Conservation (phyloP, 1,139 yeast genomes). For the Petasospora fabianii region DNA sequence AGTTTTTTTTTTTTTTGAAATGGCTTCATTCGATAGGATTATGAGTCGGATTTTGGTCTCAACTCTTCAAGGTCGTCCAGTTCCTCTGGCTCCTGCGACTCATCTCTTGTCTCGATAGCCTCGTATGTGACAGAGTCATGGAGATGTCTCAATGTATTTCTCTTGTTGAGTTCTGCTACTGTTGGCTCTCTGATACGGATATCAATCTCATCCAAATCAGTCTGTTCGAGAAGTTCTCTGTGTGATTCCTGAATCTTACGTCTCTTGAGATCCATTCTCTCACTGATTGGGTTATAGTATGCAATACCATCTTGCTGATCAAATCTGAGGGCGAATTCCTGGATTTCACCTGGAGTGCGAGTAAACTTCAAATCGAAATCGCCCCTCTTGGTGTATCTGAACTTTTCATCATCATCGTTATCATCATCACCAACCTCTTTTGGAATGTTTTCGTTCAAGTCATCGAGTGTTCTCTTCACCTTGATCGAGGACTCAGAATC, state of each 20-base stretch:
- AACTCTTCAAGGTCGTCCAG: slow-evolving; percentile 14
- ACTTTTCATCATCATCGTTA: slow-evolving; percentile 43
- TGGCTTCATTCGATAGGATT: no score
- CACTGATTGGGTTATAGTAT: slow-evolving; percentile 72
- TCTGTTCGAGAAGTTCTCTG: slow-evolving; percentile 47
- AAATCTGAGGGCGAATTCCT: slow-evolving; percentile 54
- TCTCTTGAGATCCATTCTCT: slow-evolving; percentile 77
- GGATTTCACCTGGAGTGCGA: slow-evolving; percentile 37
- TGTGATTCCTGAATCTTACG: slow-evolving; percentile 62
- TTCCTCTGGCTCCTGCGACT: slow-evolving; percentile 15
- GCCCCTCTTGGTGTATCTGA: slow-evolving; percentile 59
- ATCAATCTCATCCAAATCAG: slow-evolving; percentile 53
- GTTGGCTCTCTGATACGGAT: slow-evolving; percentile 69
- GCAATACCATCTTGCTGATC: slow-evolving; percentile 57
- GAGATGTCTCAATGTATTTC: slow-evolving; percentile 66
- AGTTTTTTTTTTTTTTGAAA: no score
- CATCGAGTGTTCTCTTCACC: slow-evolving; percentile 35
- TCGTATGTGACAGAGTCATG: slow-evolving; percentile 75
- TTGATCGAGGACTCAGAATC: slow-evolving; percentile 44
- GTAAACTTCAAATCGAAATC: slow-evolving; percentile 69
- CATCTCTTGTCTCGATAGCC: slow-evolving; percentile 28
- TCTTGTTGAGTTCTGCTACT: slow-evolving; percentile 59
- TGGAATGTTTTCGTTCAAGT: slow-evolving; percentile 43
- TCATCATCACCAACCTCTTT: slow-evolving; percentile 40
- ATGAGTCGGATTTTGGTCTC: slow-evolving; percentile 7